Evolutionary conservation across 257 asterid genomes (phyloP).

Genomic region (Orobanche coerulescens): DNA sequence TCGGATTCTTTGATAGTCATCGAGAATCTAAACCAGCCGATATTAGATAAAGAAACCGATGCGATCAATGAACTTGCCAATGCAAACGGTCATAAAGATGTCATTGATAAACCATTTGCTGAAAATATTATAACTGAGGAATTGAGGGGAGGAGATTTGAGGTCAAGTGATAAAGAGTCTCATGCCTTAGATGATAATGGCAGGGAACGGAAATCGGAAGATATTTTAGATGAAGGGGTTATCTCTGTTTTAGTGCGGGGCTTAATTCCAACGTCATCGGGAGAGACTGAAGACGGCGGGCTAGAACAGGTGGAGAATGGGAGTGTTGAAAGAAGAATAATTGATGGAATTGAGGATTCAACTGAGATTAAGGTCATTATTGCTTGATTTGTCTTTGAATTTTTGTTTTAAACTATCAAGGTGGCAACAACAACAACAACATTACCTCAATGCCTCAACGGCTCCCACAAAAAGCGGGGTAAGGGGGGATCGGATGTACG

Average conservation of each 20-base stretch:
- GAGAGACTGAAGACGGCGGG: conserved; percentile 27
- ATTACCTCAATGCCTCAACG: too few relatives aligned
- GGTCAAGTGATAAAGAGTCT: too few relatives aligned
- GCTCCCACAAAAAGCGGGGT: too few relatives aligned
- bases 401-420: too few relatives aligned
- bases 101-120: conserved; percentile 12
- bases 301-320: conserved; percentile 20
- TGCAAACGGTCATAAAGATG: not conserved
- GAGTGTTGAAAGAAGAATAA: conserved; percentile 1
- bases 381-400: not conserved
- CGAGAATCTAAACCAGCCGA: conserved; percentile 12
- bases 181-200: conserved; percentile 18
- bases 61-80: not conserved
- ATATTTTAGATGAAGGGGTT: conserved; percentile 24
- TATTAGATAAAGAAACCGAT: not conserved
- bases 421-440: too few relatives aligned
- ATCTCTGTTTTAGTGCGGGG: conserved; percentile 66
- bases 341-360: conserved; percentile 21
- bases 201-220: conserved; percentile 12
- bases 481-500: too few relatives aligned
- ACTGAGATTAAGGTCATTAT: not conserved
- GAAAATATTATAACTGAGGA: conserved; percentile 18
- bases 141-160: conserved; percentile 18
- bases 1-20: conserved; percentile 22
- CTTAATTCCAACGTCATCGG: conserved; percentile 25